Evolutionary conservation across 768 basidiomycete genomes (phyloP).

Genomic region (Hygrocybe coccinea): DNA sequence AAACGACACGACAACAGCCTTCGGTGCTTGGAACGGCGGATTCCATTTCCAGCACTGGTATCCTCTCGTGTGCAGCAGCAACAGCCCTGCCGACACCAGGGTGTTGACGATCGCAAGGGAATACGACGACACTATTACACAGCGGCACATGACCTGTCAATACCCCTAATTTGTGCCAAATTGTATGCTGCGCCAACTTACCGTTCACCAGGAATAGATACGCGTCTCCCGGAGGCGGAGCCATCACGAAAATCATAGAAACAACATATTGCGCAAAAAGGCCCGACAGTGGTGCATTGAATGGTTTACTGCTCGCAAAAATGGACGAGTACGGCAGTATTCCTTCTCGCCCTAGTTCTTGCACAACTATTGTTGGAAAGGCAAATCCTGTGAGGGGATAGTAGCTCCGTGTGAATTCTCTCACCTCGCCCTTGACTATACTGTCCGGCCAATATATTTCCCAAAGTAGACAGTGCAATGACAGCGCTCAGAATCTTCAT

Average conservation of each 20-base stretch:
- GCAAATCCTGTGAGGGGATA: not conserved
- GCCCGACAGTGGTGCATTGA: constrained; percentile 59
- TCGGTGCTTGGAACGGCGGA: constrained; percentile 61
- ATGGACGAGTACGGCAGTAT: constrained; percentile 60
- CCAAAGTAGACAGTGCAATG: constrained; percentile 60
- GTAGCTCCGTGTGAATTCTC: not conserved
- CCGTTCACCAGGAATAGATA: constrained; percentile 67
- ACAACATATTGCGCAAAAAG: constrained; percentile 59
- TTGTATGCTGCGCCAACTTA: constrained; percentile 36
- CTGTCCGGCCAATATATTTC: constrained; percentile 57
- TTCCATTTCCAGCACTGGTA: constrained; percentile 49
- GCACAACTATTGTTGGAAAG: constrained; percentile 50
- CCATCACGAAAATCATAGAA: constrained; percentile 50
- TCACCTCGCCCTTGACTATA: constrained; percentile 65
- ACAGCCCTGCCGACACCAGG: constrained; percentile 54
- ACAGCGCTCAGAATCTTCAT: constrained; percentile 53
- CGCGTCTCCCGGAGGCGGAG: constrained; percentile 66
- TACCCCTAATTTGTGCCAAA: no score
- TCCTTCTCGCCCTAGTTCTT: constrained; percentile 70
- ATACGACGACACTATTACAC: constrained; percentile 51
- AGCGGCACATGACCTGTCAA: not conserved
- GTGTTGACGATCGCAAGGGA: constrained; percentile 54
- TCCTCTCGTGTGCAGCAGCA: constrained; percentile 51
- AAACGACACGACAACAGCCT: constrained; percentile 46
- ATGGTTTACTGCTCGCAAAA: constrained; percentile 69